These are phyloP conservation scores for Botrytis aclada DNA, from an alignment of 2,329 filamentous ascomycete genomes.

Conservation along the genomic window DNA sequence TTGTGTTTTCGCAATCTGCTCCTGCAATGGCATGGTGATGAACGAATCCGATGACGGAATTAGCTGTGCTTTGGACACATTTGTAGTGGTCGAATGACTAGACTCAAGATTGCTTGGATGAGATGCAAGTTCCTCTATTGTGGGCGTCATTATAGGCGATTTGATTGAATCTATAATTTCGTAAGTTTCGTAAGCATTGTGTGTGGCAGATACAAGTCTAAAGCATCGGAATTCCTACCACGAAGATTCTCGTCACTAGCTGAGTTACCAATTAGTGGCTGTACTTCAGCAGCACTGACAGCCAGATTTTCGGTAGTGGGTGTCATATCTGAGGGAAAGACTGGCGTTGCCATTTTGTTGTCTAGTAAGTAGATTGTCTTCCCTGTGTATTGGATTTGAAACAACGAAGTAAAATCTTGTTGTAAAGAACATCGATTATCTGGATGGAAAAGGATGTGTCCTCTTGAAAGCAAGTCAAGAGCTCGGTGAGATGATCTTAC, in stretches of 20 bases:
- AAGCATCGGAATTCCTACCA: not conserved
- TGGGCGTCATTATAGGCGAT: not conserved
- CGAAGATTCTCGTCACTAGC: not conserved
- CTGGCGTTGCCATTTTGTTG: not conserved
- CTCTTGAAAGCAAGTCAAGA: not conserved
- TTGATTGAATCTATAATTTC: not conserved
- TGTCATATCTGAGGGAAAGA: not conserved
- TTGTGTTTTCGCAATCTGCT: not conserved
- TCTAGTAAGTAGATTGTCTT: not conserved
- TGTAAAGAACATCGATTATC: not conserved
- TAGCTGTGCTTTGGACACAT: not conserved
- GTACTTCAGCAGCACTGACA: not conserved
- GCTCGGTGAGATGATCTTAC: not conserved
- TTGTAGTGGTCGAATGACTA: not conserved
- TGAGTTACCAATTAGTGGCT: not conserved
- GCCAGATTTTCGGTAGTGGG: not conserved
- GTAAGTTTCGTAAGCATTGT: not conserved
- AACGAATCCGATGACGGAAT: not conserved
- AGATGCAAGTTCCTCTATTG: not conserved
- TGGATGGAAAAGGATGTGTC: not conserved
- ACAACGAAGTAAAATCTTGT: not conserved
- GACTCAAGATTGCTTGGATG: not conserved
- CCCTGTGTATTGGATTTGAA: not conserved
- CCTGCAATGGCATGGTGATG: not conserved
- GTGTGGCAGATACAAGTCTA: not conserved